Base-by-base conservation (phyloP, 306 rosid species). In the Leucaena leucocephala region DNA sequence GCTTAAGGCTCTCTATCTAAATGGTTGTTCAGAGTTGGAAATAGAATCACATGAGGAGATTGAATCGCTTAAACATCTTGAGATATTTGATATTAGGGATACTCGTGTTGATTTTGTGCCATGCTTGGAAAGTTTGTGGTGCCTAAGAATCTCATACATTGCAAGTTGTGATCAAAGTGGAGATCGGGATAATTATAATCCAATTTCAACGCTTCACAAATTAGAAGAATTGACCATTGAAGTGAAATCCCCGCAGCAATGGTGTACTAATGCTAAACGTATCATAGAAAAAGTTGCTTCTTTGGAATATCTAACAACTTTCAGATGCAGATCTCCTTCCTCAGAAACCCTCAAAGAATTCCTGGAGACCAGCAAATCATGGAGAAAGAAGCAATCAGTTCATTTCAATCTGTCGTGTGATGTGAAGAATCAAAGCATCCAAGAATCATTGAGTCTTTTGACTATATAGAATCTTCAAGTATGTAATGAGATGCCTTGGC, bases 41-140 rank as follows among this genome's bases (percentile, higher is more conserved):
- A 14, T 10, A 19, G 50, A 42, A 7, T 46, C 69, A 19, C 10
- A 6, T 6, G 19, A n/a, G 12, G 14, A n/a, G 12, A 68, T 69
- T 0, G 16, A 42, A 43, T 14, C 19, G 34, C 82, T 69, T 33
- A 12, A 42, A 61, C 10, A 54, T 40, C 81, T 78, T 55, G 38
- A 68, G 48, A 59, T 78, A 16, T 45, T 78, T 27, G 71, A 69
- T 8, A 78, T 70, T 70, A 71, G 52, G 17, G 61, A 6, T 21
- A 55, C 19, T 57, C 3, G 0, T 62, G 13, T 70, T 0, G 11
- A 57, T 7, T 58, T 33, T 14, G 17, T 70, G 7, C 46, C 82
- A 44, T 11, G 15, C 34, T 44, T 78, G 39, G 4, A 4, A 17
- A 46, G 19, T 19, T 58, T 78, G 34, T 15, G 48, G 16, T 70